Base-by-base conservation (phyloP, 805 yeast genomes). In the Saccharomyces kudriavzevii region DNA sequence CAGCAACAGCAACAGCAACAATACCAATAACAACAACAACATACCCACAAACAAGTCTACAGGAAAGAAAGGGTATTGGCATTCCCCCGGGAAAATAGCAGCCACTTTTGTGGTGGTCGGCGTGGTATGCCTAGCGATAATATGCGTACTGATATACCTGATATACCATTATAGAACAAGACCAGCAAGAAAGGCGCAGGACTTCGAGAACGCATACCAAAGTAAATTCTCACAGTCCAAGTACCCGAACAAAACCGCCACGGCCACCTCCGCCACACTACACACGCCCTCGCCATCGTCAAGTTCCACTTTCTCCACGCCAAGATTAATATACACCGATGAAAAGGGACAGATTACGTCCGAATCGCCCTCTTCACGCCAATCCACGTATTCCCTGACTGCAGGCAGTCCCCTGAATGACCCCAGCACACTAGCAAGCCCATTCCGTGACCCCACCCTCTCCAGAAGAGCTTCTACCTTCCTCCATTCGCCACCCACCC, bases 51-150 rank as follows among this genome's bases (percentile, higher is more conserved):
- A 57, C 43, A 29, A 17, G 6, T n/a, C 49, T 35, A 29, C 29
- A 22, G 30, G 31, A 3, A 61, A 61, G 9, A 63, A 61, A 20
- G 72, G 83, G 2, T 89, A 85, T 64, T 89, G 86, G 76, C 75
- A 77, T 54, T 73, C 81, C 48, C 80, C 80, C 48, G 95, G 92
- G 0, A 86, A 85, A 64, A 94, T 89, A 1, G 95, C 91, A 0
- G 96, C 95, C 2, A 86, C 89, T 0, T 89, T 89, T 69, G 81
- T 86, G 1, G 90, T 80, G 0, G 94, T 89, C 17, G 96, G 91
- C 1, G 60, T 89, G 1, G 83, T 84, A 0, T 35, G 43, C 8
- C 17, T 35, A 11, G 43, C 17, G 8, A 35, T 35, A 2, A 35
- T 35, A 35, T 35, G 43, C 43, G 24, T 20, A 35, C 24, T 35